A percentile compares a stretch with the other conserved stretches of the same genome.
phyloP scores from a whole-genome alignment of 179 eudicot genomes.

The Sideroxylon spinosum region DNA sequence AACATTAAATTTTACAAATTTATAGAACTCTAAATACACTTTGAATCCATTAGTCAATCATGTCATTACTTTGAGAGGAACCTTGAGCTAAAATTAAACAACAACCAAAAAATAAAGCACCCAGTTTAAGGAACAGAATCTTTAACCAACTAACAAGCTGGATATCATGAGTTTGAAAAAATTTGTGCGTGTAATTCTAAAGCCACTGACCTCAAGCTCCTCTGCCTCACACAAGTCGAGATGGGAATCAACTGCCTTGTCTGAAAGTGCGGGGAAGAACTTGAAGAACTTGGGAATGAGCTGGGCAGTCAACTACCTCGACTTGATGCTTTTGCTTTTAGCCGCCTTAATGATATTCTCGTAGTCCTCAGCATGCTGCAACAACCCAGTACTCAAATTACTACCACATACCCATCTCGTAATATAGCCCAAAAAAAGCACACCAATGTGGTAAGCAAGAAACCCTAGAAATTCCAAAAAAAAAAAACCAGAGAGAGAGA shows the following conservation, averaged over 20 bases:
- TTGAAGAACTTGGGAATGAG: constrained; percentile 87
- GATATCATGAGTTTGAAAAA: neutral
- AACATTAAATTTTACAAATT: too few relatives aligned
- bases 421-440: neutral
- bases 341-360: constrained; percentile 69
- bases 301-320: constrained; percentile 84
- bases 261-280: constrained; percentile 60
- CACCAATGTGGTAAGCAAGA: neutral
- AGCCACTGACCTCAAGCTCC: constrained; percentile 78
- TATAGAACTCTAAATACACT: too few relatives aligned
- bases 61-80: too few relatives aligned
- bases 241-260: constrained; percentile 59
- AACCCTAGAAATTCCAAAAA: constrained; percentile 20
- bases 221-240: constrained; percentile 91
- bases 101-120: too few relatives aligned
- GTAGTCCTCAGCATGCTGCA: constrained; percentile 69
- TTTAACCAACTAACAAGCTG: too few relatives aligned
- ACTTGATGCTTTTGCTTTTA: constrained; percentile 58
- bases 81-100: too few relatives aligned
- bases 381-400: neutral
- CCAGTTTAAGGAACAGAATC: too few relatives aligned
- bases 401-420: neutral
- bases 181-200: neutral
- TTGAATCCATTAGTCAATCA: too few relatives aligned
- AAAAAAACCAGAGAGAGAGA: too few relatives aligned